Base-by-base conservation (phyloP, 2,329 filamentous ascomycete genomes). In the Chaetomiaceae sp. region DNA sequence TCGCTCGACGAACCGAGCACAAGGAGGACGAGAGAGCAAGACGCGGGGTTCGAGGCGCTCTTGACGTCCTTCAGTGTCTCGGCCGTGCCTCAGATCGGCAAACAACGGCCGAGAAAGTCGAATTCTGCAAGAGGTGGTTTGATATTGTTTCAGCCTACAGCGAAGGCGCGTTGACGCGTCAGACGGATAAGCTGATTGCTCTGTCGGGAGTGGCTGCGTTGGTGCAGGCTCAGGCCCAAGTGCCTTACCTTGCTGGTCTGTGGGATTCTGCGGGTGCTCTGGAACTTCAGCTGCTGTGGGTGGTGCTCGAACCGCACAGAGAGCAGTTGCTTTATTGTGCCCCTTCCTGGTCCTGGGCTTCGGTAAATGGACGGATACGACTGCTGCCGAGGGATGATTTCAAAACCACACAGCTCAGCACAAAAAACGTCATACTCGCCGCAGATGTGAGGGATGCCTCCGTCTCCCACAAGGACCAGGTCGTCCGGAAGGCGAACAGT, bases 261-360 rank as follows among this genome's bases (percentile, higher is more conserved):
- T n/a, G n/a, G n/a, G n/a, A n/a, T n/a, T n/a, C n/a, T n/a, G n/a
- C n/a, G n/a, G n/a, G n/a, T n/a, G n/a, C n/a, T n/a, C n/a, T n/a
- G n/a, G n/a, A n/a, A n/a, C n/a, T n/a, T n/a, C n/a, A n/a, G 34
- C 10, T 37, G 34, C n/a, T 37, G 4, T 37, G 34, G 34, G 7
- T 37, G 34, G 34, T 5, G 34, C 13, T 16, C 34, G n/a, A 20
- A 6, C 20, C 14, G n/a, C 8, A 25, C 4, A 11, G 30, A 14
- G 23, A 11, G 4, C 10, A 21, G 5, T 3, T 18, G 18, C 2
- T 20, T n/a, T n/a, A n/a, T n/a, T n/a, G 46, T 3, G 46, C 46
- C 8, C 33, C 46, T 21, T 29, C 46, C 20, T 48, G 46, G 46
- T 48, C 46, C 5, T 48, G 46, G 46, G 46, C 46, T 16, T 40